Evolutionary conservation across 139 green algal species (phyloP), one percentile per base, ranked within the genome.

Genomic region (Haematococcus lacustris): DNA sequence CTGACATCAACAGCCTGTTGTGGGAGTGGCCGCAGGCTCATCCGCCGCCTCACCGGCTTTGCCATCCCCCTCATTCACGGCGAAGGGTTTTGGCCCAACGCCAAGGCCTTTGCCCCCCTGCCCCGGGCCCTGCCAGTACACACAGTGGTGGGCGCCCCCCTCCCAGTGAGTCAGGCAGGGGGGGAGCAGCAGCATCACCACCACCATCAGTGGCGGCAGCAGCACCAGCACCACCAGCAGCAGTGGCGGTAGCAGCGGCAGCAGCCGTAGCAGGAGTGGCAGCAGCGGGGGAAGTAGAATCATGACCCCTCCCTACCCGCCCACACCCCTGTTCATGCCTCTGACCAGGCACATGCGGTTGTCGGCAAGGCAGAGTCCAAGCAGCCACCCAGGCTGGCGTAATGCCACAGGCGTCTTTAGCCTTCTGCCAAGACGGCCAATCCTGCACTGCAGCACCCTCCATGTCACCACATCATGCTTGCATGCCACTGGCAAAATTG

Each of bases 61-160:
- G 63, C 63, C 9, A 51, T 69, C 9, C 63, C 63, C 6, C 21
- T n/a, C 30, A 13, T 69, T 2, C 1, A 6, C 6, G 63, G 63
- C 2, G 63, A 50, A 6, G 30, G 30, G 13, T 39, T 69, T 3
- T 47, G 33, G 30, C 21, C 34, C 2, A 25, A 25, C 3, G 30
- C 35, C 35, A 69, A 69, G 33, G 35, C 38, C 21, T 40, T 69
- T 17, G n/a, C 32, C 2, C 63, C 38, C 26, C 63, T 69, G 63
- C 63, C 63, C 50, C 63, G 63, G 5, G 26, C 34, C 35, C 35
- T 69, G 63, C 63, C 63, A 34, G 63, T 69, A 37, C 50, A 35
- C 34, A 69, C 63, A 23, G 35, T 69, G 34, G 63, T 69, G 34
- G 63, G 63, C 34, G 4, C 34, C 2, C 63, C 63, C 35, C 63